Base-by-base conservation (phyloP, 495 filamentous ascomycete genomes). In the Xylaria palmicola region DNA sequence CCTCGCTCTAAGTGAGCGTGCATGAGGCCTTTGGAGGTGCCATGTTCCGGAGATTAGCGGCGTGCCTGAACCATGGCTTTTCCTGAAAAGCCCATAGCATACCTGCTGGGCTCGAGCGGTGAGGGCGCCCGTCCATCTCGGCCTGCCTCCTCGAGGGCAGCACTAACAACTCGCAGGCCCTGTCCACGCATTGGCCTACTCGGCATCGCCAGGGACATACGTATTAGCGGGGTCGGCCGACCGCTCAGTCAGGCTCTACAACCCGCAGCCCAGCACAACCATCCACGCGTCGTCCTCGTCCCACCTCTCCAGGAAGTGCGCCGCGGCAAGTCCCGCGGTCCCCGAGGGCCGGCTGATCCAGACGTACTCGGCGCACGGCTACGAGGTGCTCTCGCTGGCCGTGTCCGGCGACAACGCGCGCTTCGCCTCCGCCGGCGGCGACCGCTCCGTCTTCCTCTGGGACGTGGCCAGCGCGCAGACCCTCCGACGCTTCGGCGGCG, bases 361-460 rank as follows among this genome's bases (percentile, higher is more conserved):
- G 72, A 87, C 85, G 45, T 98, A 95, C 79, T 76, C 88, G 56
- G 89, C 90, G 2, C 94, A 98, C 79, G 91, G 90, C 64, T 92
- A 98, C 82, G 87, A 88, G 44, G 88, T 98, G 41, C 88, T 97
- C 60, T 88, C 89, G 60, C 77, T 98, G 41, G 80, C 83, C 62
- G 87, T 96, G 50, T 75, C 85, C n/a, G 62, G 71, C 45, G 86
- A 89, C 75, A 98, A 98, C 80, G 81, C 88, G 49, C 83, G 83
- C 30, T 96, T 98, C 71, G 85, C 85, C 22, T 90, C 85, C 41
- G 84, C 86, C 3, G 94, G 94, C 69, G 94, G 95, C 43, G 94
- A 98, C 78, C 86, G 90, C 64, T 82, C 81, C 65, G 90, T 96
- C 4, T 96, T 96, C 69, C 82, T 96, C 17, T 98, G 94, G 94